These are phyloP conservation scores for Monascus purpureus DNA, from an alignment of 495 filamentous ascomycete species.

Conservation along the genomic window DNA sequence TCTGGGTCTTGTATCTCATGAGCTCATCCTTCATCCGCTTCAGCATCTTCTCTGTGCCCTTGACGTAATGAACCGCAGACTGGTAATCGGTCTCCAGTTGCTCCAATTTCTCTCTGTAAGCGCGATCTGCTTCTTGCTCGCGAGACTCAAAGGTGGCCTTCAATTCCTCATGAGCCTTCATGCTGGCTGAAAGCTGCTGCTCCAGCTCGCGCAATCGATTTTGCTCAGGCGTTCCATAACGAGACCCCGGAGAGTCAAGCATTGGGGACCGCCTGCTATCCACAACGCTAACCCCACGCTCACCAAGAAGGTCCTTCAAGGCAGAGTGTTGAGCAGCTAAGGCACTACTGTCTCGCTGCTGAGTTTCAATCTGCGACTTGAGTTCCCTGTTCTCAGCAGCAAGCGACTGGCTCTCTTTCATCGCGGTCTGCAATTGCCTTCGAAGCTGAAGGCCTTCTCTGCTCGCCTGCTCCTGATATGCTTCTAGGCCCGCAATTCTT, in stretches of 20 bases:
- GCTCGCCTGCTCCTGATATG: constrained; percentile 92
- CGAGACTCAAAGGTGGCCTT: constrained; percentile 61
- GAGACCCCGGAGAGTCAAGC: constrained; percentile 55
- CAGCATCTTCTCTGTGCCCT: constrained; percentile 97
- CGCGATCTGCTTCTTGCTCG: constrained; percentile 67
- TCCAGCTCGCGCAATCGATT: constrained; percentile 77
- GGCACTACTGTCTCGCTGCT: constrained; percentile 81
- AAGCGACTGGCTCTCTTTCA: constrained; percentile 64
- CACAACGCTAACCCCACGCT: constrained; percentile 57
- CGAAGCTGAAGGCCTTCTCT: constrained; percentile 80
- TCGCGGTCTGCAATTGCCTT: constrained; percentile 69
- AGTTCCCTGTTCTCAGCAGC: constrained; percentile 66
- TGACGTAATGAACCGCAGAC: constrained; percentile 98
- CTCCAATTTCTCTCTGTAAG: constrained; percentile 81
- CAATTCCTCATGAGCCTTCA: constrained; percentile 72
- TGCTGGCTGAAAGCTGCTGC: constrained; percentile 65
- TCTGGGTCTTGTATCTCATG: constrained; percentile 72
- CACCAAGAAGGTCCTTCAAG: constrained; percentile 79
- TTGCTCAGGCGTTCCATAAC: constrained; percentile 66
- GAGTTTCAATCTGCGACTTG: constrained; percentile 61
- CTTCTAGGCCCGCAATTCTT: constrained; percentile 88
- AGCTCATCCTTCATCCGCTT: constrained; percentile 97
- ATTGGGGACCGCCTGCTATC: constrained; percentile 43
- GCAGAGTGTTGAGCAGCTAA: constrained; percentile 80
- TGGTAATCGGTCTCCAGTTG: constrained; percentile 95